Percentiles rank a stretch among this genome's conserved stretches.
phyloP scores from a whole-genome alignment of 2,329 filamentous ascomycete species.

The Fusarium brachygibbosum region DNA sequence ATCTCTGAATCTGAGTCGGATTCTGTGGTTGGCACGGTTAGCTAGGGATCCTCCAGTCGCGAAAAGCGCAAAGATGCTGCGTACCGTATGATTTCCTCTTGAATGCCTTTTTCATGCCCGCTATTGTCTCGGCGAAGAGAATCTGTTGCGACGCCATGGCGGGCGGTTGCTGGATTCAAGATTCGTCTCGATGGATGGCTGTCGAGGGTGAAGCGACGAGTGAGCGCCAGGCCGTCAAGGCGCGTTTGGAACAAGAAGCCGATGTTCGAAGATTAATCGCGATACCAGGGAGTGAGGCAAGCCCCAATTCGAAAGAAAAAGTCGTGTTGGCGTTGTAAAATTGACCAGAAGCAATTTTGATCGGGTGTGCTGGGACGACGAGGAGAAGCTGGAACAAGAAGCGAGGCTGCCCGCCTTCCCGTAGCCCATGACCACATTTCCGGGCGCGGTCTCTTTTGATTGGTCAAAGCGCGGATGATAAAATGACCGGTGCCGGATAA shows the following conservation, averaged over 20 bases:
- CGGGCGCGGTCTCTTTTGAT: conserved; percentile 40
- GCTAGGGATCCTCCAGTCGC: conserved; percentile 15
- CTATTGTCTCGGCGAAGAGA: conserved; percentile 75
- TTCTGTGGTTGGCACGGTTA: conserved; percentile 63
- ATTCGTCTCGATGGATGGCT: conserved; percentile 24
- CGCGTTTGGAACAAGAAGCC: conserved; percentile 1
- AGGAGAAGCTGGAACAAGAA: conserved; percentile 49
- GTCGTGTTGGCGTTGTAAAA: conserved; percentile 26
- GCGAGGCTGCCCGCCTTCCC: conserved; percentile 52
- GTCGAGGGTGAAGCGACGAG: conserved; percentile 39
- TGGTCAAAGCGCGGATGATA: conserved; percentile 33
- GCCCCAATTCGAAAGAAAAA: background rate
- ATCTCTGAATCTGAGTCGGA: conserved; percentile 83
- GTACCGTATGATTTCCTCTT: conserved; percentile 74
- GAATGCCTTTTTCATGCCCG: conserved; percentile 76
- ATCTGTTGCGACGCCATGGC: conserved; percentile 68
- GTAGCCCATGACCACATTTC: conserved; percentile 52
- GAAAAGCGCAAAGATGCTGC: conserved; percentile 19
- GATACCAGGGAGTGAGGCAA: background rate
- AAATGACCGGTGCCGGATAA: conserved; percentile 45
- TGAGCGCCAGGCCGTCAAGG: conserved; percentile 28
- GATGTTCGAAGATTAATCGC: background rate
- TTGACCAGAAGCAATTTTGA: conserved; percentile 42
- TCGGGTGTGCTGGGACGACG: conserved; percentile 43
- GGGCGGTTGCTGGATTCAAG: conserved; percentile 28